Base-by-base conservation (phyloP, 202 grass and related monocot species). In the Setaria italica region DNA sequence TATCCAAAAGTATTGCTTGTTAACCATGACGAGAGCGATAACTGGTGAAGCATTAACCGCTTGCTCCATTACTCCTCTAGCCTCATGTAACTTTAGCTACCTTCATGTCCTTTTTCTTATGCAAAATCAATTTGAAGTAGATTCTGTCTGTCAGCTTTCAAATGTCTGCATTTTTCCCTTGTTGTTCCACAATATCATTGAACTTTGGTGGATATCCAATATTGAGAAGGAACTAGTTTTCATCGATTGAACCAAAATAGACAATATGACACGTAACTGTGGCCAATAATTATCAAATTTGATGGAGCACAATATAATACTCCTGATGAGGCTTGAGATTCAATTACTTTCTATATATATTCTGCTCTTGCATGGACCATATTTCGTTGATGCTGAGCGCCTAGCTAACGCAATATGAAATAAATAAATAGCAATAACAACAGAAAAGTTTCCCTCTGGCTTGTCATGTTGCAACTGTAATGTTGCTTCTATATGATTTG, bases 151-250 rank as follows among this genome's bases (percentile, higher is more conserved):
- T 60, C 9, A 59, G 13, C 20, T 67, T 85, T 85, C 50, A 59
- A 74, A 63, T 82, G 54, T 15, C 2, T 45, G 20, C 6, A 48
- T 70, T 82, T 11, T 77, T 41, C 35, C n/a, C 7, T 11, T 69
- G 70, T 71, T 57, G 62, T 49, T 75, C 60, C 35, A 62, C 50
- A 13, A 29, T 69, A 75, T 77, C 30, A 20, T 50, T 48, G 58
- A 47, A 43, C 41, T 69, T 67, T 66, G 10, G 74, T 82, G 69
- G 63, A 42, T 29, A 62, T 82, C 67, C 78, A 47, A 39, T 72
- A 73, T 72, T 67, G n/a, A 71, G 49, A 59, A 34, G 19, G 69
- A 34, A 78, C 20, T 67, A 79, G 29, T 67, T 63, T 59, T 51
- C 0, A 66, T 49, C 49, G 25, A 35, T n/a, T 84, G 19, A 67